Evolutionary conservation across 371 early-diverging fungal species (phyloP), one percentile per base, ranked within the genome.

Genomic region (Mortierella sp.): DNA sequence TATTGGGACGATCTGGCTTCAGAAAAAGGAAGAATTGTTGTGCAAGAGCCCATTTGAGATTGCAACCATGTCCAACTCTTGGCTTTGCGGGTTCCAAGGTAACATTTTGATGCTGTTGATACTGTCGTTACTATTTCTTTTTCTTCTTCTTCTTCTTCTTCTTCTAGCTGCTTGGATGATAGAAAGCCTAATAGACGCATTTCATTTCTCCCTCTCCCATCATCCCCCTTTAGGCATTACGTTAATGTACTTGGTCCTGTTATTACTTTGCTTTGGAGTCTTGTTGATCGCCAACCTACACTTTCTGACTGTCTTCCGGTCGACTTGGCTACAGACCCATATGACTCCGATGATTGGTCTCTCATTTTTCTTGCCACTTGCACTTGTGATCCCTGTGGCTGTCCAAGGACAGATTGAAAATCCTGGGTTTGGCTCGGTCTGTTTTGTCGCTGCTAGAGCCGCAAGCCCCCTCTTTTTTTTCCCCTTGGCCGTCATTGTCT

Each of bases 51-150:
- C 30, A 0, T 66, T 62, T 16, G 80, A 79, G 56, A 56, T 62
- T 19, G 61, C 80, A 0, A 70, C 66, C 18, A 72, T 79, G 70
- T 21, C 70, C 30, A 79, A 79, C 43, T 79, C 80, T 5, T 66
- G 60, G 67, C 26, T 79, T n/a, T 79, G 80, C 16, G 80, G 80
- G 16, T 21, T 79, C 4, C 80, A 79, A 72, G 80, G 77, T 76
- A 72, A 21, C 50, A n/a, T n/a, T n/a, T n/a, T n/a, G n/a, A n/a
- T n/a, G n/a, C n/a, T n/a, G n/a, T n/a, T n/a, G n/a, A n/a, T n/a
- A n/a, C n/a, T n/a, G n/a, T n/a, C n/a, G n/a, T n/a, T n/a, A n/a
- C n/a, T n/a, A n/a, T n/a, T n/a, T n/a, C 50, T 14, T 14, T 14
- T 14, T 14, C 50, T 14, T 14, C 16, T 14, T 14, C 3, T 6